Percentiles rank a stretch among this genome's conserved stretches.
These are phyloP conservation scores for Leptographium flavum DNA, from an alignment of 2,329 filamentous ascomycete species.

Conservation along the genomic window DNA sequence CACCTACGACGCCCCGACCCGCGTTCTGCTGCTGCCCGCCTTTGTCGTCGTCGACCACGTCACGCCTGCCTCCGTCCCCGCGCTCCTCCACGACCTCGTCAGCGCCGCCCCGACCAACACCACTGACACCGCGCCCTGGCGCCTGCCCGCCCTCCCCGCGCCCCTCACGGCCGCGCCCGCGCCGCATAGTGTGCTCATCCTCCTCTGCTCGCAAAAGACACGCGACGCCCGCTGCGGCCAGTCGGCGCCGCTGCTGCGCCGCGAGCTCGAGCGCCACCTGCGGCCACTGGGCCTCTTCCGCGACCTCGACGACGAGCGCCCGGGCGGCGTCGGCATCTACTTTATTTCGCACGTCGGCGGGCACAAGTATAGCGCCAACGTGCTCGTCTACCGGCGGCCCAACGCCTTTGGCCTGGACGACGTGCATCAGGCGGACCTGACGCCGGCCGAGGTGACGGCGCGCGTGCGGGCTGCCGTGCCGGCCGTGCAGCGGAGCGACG, in stretches of 20 bases:
- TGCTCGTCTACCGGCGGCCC: constrained; percentile 71
- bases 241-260: constrained; percentile 75
- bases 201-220: constrained; percentile 90
- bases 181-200: constrained; percentile 73
- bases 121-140: constrained; percentile 25
- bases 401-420: constrained; percentile 40
- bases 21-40: constrained; percentile 68
- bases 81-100: constrained; percentile 58
- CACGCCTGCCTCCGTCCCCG: constrained; percentile 56
- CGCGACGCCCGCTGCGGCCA: constrained; percentile 90
- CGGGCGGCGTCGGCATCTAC: constrained; percentile 87
- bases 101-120: constrained; percentile 60
- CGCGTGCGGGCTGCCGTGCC: constrained; percentile 15
- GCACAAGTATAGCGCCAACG: constrained; percentile 91
- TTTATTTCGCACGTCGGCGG: constrained; percentile 95
- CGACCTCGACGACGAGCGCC: constrained; percentile 75
- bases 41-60: constrained; percentile 77
- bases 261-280: constrained; percentile 80
- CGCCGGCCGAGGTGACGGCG: constrained; percentile 20
- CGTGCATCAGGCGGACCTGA: constrained; percentile 23
- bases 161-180: constrained; percentile 42
- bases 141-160: constrained; percentile 13
- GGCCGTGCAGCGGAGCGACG: constrained; percentile 16
- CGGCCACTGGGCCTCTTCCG: constrained; percentile 72
- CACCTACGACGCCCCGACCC: constrained; percentile 57